Percentiles rank a stretch among this genome's conserved stretches.
Conservation (phyloP, 129 eudicot species). For the Ambrosia trifida region DNA sequence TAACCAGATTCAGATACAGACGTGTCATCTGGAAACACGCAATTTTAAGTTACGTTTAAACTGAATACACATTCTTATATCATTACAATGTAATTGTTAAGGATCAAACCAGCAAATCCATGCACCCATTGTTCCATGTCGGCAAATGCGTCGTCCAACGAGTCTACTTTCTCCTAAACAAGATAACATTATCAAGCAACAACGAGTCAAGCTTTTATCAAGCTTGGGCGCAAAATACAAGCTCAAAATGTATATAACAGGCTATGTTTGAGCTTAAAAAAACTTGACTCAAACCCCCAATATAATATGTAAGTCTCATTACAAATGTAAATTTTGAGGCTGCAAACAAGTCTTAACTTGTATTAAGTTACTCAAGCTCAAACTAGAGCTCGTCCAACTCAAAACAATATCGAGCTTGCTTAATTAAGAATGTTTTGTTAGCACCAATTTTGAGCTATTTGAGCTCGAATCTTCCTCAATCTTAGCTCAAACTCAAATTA, state of each 20-base stretch:
- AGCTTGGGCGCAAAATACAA: neutral
- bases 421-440: neutral
- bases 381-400: neutral
- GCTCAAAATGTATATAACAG: neutral
- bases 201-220: neutral
- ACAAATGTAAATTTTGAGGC: neutral
- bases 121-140: slow-evolving; percentile 88
- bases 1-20: slow-evolving; percentile 58
- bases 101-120: slow-evolving; percentile 65
- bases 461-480: slow-evolving; percentile 9
- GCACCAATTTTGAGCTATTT: neutral
- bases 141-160: slow-evolving; percentile 57
- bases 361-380: neutral
- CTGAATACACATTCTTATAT: slow-evolving; percentile 3
- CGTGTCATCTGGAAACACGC: slow-evolving; percentile 46
- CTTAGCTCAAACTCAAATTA: neutral
- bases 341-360: neutral
- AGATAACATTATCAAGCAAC: neutral
- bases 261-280: neutral
- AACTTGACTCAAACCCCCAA: neutral
- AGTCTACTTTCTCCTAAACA: slow-evolving; percentile 64
- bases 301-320: neutral
- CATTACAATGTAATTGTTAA: slow-evolving; percentile 8
- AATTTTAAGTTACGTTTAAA: neutral
- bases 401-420: neutral